Evolutionary conservation across 108 stramenopile genomes (phyloP).

Genomic region (Schizochytrium sp.): DNA sequence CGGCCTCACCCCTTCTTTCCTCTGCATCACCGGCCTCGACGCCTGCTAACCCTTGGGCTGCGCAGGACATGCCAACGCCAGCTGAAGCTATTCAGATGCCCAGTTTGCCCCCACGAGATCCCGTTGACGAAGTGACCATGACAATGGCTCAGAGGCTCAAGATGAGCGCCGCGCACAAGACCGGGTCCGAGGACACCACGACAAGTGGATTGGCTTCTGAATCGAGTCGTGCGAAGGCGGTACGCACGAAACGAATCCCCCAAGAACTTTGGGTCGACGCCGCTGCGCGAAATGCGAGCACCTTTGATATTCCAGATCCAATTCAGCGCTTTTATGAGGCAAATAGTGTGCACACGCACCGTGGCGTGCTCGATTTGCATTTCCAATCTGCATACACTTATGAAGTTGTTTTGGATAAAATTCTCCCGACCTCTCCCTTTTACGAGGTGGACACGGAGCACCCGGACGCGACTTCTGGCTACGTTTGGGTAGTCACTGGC

Average conservation of each 20-base stretch:
- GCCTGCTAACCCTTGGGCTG: neutral
- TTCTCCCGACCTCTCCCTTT: neutral
- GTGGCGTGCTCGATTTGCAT: constrained; percentile 15
- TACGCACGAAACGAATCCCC: neutral
- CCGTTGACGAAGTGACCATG: neutral
- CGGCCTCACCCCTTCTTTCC: too few species aligned
- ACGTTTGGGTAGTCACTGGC: constrained; percentile 15
- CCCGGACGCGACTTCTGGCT: neutral
- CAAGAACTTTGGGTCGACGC: neutral
- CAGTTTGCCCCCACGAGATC: neutral
- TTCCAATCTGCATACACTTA: neutral
- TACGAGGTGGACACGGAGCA: neutral
- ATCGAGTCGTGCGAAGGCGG: neutral
- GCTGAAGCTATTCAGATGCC: neutral
- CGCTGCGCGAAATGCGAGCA: neutral
- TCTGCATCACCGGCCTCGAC: too few species aligned
- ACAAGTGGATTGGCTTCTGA: neutral
- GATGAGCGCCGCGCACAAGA: neutral
- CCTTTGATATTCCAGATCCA: neutral
- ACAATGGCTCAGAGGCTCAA: neutral
- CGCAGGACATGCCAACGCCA: neutral
- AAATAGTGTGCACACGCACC: neutral
- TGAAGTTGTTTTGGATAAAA: neutral
- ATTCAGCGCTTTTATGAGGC: neutral
- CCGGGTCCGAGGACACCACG: neutral